phyloP scores from a whole-genome alignment of 2,329 filamentous ascomycete genomes.

The Gaeumannomyces tritici region DNA sequence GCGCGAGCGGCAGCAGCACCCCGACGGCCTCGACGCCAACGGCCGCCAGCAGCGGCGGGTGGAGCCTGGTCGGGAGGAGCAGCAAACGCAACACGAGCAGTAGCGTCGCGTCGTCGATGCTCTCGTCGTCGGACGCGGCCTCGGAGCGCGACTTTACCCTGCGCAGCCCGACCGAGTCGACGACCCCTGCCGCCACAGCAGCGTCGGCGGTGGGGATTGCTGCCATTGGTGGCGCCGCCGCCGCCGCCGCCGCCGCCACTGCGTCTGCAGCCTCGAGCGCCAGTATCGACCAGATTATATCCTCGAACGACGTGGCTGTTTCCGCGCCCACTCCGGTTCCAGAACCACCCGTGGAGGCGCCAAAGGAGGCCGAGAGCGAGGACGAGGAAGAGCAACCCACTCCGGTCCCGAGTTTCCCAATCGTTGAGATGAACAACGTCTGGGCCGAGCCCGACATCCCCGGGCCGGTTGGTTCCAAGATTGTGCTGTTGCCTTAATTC shows the following conservation, averaged over 20 bases:
- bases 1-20: not conserved
- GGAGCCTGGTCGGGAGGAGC: constrained; percentile 5
- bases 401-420: not conserved
- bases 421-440: constrained; percentile 3
- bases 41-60: constrained; percentile 2
- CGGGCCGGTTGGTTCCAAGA: constrained; percentile 6
- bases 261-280: not conserved
- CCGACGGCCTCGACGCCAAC: not conserved
- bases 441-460: constrained; percentile 3
- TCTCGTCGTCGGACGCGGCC: constrained; percentile 8
- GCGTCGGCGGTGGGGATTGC: not conserved
- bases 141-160: not conserved
- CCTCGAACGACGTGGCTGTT: not conserved
- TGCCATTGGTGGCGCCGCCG: not conserved
- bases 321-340: not conserved
- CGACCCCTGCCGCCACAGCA: not conserved
- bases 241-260: not conserved
- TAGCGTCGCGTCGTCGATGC: constrained; percentile 8
- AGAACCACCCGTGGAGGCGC: not conserved
- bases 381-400: not conserved
- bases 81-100: constrained; percentile 14
- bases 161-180: not conserved
- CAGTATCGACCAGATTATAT: not conserved
- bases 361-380: constrained; percentile 1
- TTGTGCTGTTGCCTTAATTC: constrained; percentile 8